Percentiles rank a stretch among this genome's conserved stretches.
phyloP scores from a whole-genome alignment of 179 eudicot species.

The Beta macrorhiza region DNA sequence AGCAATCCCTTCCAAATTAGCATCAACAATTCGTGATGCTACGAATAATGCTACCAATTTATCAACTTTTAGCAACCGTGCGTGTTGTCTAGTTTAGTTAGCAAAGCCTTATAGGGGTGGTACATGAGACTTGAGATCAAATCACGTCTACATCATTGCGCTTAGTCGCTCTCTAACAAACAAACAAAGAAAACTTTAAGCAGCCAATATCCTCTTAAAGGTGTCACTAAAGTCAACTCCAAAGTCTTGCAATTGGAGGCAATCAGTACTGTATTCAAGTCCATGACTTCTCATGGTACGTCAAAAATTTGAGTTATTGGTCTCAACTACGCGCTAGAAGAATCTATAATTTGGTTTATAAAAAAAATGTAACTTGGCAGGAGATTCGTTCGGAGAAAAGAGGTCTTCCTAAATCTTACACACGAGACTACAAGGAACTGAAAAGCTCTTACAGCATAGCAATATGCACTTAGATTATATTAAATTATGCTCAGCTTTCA shows the following conservation, averaged over 20 bases:
- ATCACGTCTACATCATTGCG: no score
- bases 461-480: not conserved
- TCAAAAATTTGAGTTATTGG: not conserved
- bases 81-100: no score
- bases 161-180: no score
- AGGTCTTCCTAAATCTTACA: not conserved
- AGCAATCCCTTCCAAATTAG: no score
- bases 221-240: not conserved
- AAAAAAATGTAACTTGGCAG: not conserved
- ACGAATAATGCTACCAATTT: no score
- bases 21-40: no score
- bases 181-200: not conserved
- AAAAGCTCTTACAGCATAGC: not conserved
- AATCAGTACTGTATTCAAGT: not conserved
- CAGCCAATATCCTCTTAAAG: not conserved
- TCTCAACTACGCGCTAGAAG: not conserved
- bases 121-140: no score
- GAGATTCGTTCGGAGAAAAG: not conserved
- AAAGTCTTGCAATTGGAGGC: not conserved
- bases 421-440: not conserved
- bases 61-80: no score
- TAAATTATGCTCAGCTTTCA: slow-evolving; percentile 27
- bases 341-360: not conserved
- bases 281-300: not conserved
- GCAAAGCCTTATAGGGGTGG: no score